phyloP scores from a whole-genome alignment of 768 basidiomycete species.

The Lyophyllum semitale region DNA sequence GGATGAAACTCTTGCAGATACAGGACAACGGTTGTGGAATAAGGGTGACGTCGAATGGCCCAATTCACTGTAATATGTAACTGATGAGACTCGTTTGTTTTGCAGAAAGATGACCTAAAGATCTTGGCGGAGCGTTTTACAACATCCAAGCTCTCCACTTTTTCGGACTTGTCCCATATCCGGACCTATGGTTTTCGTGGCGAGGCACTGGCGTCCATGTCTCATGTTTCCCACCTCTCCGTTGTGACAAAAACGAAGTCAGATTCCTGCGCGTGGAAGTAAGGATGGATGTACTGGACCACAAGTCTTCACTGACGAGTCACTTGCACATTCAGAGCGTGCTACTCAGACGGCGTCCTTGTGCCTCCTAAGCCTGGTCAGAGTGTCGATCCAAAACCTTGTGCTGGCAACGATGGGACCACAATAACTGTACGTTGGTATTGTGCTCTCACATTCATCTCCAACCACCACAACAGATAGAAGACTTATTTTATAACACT shows the following conservation, averaged over 20 bases:
- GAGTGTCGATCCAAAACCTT: slow-evolving; percentile 78
- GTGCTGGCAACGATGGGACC: slow-evolving; percentile 94
- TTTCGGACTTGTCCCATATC: slow-evolving; percentile 82
- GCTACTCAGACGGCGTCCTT: slow-evolving; percentile 78
- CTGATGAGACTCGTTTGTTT: not conserved
- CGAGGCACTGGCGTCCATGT: slow-evolving; percentile 95
- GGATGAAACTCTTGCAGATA: slow-evolving; percentile 91
- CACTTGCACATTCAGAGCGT: slow-evolving; percentile 56
- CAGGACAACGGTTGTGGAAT: slow-evolving; percentile 98
- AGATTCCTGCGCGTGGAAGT: slow-evolving; percentile 93
- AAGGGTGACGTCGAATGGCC: slow-evolving; percentile 57
- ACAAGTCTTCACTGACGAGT: slow-evolving; percentile 3
- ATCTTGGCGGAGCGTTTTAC: slow-evolving; percentile 94
- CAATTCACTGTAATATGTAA: not conserved
- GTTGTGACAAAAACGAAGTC: slow-evolving; percentile 88
- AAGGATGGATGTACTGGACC: slow-evolving; percentile 30
- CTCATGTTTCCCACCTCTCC: slow-evolving; percentile 86
- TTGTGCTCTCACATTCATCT: not conserved
- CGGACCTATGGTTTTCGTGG: slow-evolving; percentile 96
- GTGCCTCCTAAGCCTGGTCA: slow-evolving; percentile 71
- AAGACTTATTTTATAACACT: slow-evolving; percentile 94
- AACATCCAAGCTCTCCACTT: slow-evolving; percentile 88
- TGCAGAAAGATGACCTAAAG: slow-evolving; percentile 82
- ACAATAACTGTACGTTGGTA: slow-evolving; percentile 66
- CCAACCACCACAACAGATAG: slow-evolving; percentile 57